phyloP scores from a whole-genome alignment of 148 eudicot species.

The Salicornia ramosissima region DNA sequence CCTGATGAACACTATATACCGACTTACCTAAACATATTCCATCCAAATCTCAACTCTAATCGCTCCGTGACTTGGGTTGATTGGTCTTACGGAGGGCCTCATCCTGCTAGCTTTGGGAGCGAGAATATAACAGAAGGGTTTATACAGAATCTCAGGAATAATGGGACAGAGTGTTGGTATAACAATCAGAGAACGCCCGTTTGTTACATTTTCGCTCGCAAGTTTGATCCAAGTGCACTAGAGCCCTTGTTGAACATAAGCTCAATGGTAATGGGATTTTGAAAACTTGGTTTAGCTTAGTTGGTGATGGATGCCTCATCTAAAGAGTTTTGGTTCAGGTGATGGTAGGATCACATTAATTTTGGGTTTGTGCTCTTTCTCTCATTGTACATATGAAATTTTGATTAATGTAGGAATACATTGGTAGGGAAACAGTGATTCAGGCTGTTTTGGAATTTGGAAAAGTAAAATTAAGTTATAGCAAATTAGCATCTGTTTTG shows the following conservation, averaged over 20 bases:
- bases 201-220: constrained; percentile 79
- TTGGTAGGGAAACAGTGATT: background rate
- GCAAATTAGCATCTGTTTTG: background rate
- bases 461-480: background rate
- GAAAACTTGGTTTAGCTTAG: constrained; percentile 6
- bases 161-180: constrained; percentile 62
- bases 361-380: background rate
- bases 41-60: constrained; percentile 42
- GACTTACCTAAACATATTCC: constrained; percentile 50
- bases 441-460: background rate
- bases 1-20: constrained; percentile 77
- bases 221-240: constrained; percentile 58
- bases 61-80: constrained; percentile 65
- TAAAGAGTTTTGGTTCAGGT: constrained; percentile 1
- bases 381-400: constrained; percentile 13
- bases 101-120: constrained; percentile 46
- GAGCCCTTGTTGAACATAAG: constrained; percentile 56
- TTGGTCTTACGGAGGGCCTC: constrained; percentile 63
- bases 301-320: background rate
- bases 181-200: constrained; percentile 32
- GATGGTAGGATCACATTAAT: background rate
- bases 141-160: constrained; percentile 55
- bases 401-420: constrained; percentile 6
- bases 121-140: constrained; percentile 55
- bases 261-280: constrained; percentile 51